phyloP scores from a whole-genome alignment of 257 asterid genomes.

The Solanum sitiens region DNA sequence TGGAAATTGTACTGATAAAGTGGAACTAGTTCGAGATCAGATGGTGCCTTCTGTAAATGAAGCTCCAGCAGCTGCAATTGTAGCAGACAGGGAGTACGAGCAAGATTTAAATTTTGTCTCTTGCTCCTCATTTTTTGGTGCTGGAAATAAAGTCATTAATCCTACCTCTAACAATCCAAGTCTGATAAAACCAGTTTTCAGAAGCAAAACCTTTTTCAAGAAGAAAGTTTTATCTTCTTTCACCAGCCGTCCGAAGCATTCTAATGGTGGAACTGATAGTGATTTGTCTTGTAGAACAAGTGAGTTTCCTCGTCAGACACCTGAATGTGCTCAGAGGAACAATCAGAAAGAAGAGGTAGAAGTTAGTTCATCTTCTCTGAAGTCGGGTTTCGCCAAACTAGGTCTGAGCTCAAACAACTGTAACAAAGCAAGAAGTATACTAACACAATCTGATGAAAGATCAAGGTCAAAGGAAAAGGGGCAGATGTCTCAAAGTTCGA shows the following conservation, averaged over 20 bases:
- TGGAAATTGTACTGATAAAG: neutral
- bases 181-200: constrained; percentile 18
- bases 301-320: constrained; percentile 6
- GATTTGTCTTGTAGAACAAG: neutral
- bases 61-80: neutral
- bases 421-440: constrained; percentile 20
- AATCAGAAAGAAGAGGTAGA: constrained; percentile 14
- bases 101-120: neutral
- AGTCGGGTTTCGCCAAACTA: constrained; percentile 9
- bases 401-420: constrained; percentile 5
- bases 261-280: neutral
- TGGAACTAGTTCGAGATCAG: neutral
- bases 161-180: constrained; percentile 16
- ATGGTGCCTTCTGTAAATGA: neutral
- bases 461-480: constrained; percentile 48
- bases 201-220: constrained; percentile 30
- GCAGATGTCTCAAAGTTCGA: constrained; percentile 66
- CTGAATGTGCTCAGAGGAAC: constrained; percentile 10
- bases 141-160: constrained; percentile 10
- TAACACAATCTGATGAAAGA: constrained; percentile 28
- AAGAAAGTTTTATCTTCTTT: constrained; percentile 26
- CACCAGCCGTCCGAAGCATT: constrained; percentile 12
- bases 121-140: neutral
- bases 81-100: neutral
- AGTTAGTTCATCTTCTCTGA: constrained; percentile 13